phyloP scores from a whole-genome alignment of 768 basidiomycete species.

The Naematelia encephala region DNA sequence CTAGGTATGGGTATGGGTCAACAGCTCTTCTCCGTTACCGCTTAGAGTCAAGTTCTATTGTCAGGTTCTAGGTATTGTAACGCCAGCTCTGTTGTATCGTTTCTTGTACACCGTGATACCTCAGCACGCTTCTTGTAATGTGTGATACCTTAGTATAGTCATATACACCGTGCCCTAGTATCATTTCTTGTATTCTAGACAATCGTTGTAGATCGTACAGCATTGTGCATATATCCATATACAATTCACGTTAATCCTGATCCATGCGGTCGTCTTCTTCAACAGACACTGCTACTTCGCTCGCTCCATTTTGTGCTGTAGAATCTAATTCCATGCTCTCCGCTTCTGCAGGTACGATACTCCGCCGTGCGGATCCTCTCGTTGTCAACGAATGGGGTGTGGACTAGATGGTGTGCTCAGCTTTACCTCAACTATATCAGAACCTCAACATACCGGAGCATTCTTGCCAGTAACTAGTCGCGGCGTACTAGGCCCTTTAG shows the following conservation, averaged over 20 bases:
- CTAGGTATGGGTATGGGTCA: background rate
- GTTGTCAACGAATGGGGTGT: conserved; percentile 19
- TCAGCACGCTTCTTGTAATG: background rate
- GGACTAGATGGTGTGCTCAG: conserved; percentile 5
- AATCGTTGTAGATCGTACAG: background rate
- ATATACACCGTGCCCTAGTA: too few species aligned
- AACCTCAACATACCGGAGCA: conserved; percentile 21
- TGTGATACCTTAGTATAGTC: too few species aligned
- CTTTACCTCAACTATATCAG: background rate
- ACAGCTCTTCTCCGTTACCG: background rate
- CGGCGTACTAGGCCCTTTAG: conserved; percentile 13
- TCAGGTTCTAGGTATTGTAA: too few species aligned
- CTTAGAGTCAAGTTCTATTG: too few species aligned
- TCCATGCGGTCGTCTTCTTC: conserved; percentile 9
- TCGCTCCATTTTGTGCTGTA: background rate
- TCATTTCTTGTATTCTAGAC: background rate
- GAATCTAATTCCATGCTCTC: conserved; percentile 22
- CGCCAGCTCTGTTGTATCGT: background rate
- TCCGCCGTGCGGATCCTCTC: conserved; percentile 8
- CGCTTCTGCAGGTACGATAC: conserved; percentile 7
- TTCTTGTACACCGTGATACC: background rate
- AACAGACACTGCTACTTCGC: background rate
- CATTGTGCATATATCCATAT: too few species aligned
- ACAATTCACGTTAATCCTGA: too few species aligned
- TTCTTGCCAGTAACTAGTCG: conserved; percentile 27